phyloP scores from a whole-genome alignment of 1,284 basidiomycete species.

The Cystobasidium pallidum region DNA sequence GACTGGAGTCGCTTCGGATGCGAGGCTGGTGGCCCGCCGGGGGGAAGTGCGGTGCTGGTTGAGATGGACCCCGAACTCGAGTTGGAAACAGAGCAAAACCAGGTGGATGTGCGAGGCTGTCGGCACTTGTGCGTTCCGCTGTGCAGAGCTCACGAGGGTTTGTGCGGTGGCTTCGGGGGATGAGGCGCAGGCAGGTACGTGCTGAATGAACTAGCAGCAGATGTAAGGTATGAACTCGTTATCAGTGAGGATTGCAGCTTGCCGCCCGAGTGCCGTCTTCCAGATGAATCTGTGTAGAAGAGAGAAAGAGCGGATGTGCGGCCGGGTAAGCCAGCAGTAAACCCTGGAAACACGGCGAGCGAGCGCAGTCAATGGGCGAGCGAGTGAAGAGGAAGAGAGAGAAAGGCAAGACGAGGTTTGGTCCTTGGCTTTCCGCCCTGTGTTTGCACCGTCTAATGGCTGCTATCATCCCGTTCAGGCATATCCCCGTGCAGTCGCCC shows the following conservation, averaged over 20 bases:
- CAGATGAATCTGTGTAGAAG: background rate
- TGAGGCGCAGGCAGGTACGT: constrained; percentile 8
- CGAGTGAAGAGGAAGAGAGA: background rate
- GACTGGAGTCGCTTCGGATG: too few species aligned
- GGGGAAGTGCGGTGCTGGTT: too few species aligned
- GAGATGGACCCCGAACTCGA: too few species aligned
- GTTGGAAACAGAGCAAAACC: too few species aligned
- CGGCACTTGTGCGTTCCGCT: too few species aligned
- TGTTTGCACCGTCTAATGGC: too few species aligned
- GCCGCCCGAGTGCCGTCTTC: background rate
- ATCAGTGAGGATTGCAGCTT: background rate
- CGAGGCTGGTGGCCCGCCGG: background rate
- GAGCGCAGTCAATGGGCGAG: background rate
- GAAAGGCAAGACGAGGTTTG: background rate
- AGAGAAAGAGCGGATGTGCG: constrained; percentile 1
- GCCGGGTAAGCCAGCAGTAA: background rate
- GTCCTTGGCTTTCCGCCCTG: background rate
- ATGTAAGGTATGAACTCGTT: too few species aligned
- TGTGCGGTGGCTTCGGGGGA: background rate
- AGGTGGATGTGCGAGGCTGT: too few species aligned
- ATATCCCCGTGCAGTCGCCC: background rate
- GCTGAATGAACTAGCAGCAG: too few species aligned
- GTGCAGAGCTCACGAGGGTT: background rate
- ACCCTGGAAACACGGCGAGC: background rate
- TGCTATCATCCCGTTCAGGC: too few species aligned